Evolutionary conservation across 2,329 filamentous ascomycete genomes (phyloP), one percentile per base, ranked within the genome.

Genomic region (Ustilaginoidea virens): DNA sequence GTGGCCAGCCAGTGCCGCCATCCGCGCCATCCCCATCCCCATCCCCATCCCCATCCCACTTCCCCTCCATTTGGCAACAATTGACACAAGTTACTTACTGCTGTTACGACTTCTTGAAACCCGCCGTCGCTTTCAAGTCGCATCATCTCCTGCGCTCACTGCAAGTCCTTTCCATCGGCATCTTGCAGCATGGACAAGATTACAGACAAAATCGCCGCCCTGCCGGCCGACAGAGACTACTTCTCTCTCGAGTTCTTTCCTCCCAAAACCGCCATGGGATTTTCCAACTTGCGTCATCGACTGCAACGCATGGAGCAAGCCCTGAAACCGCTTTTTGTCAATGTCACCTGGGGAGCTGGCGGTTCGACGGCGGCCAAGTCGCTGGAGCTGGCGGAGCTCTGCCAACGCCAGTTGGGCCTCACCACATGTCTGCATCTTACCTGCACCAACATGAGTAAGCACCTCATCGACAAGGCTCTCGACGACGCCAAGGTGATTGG

Each of bases 191-290:
- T 82, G 76, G 78, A 85, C 60, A 90, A 81, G 58, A 86, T 94
- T 50, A 92, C 83, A 37, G 80, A 92, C 65, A 93, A 93, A 66
- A 87, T 96, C 49, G 80, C 81, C 57, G 81, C 83, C 36, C 61
- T 98, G 60, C 80, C 82, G 53, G 69, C 77, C 39, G 73, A 81
- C 54, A 70, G 72, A 39, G 74, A 70, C 51, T 96, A 90, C 63
- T 92, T 93, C 58, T 96, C 90, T 27, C 77, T 96, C 56, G 90
- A 98, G 60, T 98, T 98, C 72, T 98, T 98, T 61, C 90, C 90
- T 41, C 90, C 90, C 38, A 98, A 96, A 63, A 98, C 90, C 26
- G 68, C 78, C 36, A 93, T 92, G 75, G 90, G 90, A 39, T 92
- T 90, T 46, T 78, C 82, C 37, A 98, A 98, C 53, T 73, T 98